Evolutionary conservation across 192 early-diverging fungal species (phyloP), one percentile per base, ranked within the genome.

Genomic region (Podila epicladia): DNA sequence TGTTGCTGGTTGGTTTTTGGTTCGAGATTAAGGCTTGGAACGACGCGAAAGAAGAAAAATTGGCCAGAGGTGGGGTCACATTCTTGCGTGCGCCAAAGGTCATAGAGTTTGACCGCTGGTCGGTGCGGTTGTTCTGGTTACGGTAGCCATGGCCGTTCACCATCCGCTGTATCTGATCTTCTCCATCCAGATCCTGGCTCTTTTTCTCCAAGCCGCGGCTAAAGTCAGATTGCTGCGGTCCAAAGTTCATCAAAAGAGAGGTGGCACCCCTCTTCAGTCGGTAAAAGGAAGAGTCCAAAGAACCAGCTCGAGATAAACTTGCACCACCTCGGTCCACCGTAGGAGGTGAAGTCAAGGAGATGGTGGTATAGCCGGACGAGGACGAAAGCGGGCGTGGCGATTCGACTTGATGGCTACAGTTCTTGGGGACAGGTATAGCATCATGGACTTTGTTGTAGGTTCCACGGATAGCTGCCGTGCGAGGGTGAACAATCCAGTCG

Each of bases 401-500:
- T 15, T 67, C 63, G 28, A 15, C 41, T 4, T 45, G 41, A 12
- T 45, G 41, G 41, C 41, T 17, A 17, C 41, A 17, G 41, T 45
- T 45, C 41, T 24, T 58, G 15, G 76, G 70, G 5, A 72, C 58
- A 45, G 76, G 70, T 3, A 79, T 62, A 41, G 49, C 15, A 6
- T 68, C 57, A 24, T 67, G 58, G 32, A 48, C 69, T 12, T 51
- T 53, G 63, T 67, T 63, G 19, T 67, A 64, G 8, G 64, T 67
- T 4, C 59, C 32, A 1, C n/a, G 32, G 28, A 64, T 70, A n/a
- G 65, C 76, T 4, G 70, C 70, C 11, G 76, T 79, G 9, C 70
- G 76, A 9, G 76, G 70, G 29, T 79, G 60, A 12, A 72, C 26
- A 28, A 72, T 72, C 76, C 64, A 79, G 31, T 72, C 68, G 2